Evolutionary conservation across 305 asterid species (phyloP).

Genomic region (Solanum chacoense): DNA sequence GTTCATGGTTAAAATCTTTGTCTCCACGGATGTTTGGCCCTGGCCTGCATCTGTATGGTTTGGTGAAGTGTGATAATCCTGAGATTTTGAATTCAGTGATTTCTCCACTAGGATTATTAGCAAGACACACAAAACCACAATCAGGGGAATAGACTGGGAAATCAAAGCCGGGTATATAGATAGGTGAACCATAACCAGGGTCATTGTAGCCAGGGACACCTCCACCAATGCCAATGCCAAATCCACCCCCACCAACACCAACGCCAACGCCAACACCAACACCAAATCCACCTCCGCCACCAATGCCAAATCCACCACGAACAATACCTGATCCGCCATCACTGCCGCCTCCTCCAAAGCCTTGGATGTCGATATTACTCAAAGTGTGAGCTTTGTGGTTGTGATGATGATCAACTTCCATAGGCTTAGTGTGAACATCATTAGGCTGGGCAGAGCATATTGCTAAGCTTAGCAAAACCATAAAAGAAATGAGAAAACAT

Average conservation of each 20-base stretch:
- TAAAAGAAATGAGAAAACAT: neutral
- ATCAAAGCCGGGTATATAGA: neutral
- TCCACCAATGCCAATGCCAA: neutral
- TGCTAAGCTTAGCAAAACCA: constrained; percentile 7
- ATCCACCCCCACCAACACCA: neutral
- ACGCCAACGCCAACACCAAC: neutral
- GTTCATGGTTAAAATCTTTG: neutral
- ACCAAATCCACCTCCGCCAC: neutral
- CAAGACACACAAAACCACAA: neutral
- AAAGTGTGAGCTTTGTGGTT: neutral
- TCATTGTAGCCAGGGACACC: neutral
- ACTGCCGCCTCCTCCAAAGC: neutral
- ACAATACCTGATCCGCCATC: neutral
- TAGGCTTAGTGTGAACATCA: neutral
- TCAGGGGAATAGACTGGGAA: neutral
- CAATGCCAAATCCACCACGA: neutral
- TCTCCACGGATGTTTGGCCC: neutral
- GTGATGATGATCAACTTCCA: constrained; percentile 2
- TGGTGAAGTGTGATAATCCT: neutral
- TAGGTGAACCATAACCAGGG: neutral
- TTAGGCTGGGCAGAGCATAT: constrained; percentile 6
- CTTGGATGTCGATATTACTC: neutral
- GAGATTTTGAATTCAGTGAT: neutral
- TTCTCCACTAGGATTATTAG: neutral
- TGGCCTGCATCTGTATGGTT: neutral